Evolutionary conservation across 495 filamentous ascomycete genomes (phyloP), one percentile per base, ranked within the genome.

Genomic region (Trichoderma orchidacearum): DNA sequence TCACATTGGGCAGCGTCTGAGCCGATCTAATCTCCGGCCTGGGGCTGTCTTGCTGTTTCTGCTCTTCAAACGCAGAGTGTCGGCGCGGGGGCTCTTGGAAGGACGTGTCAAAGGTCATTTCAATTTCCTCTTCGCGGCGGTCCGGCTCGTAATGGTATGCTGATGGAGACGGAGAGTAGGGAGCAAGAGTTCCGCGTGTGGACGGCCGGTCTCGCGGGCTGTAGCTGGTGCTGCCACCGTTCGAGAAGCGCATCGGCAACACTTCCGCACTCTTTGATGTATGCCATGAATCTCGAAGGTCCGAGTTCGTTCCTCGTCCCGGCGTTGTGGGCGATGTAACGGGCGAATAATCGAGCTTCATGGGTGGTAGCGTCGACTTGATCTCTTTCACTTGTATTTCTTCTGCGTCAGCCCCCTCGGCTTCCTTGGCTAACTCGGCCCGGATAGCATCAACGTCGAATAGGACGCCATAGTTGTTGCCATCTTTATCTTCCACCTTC

Each of bases 381-480:
- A 96, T 73, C 69, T 98, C 86, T 64, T 80, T 84, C 57, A 95
- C 80, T 65, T 88, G 77, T 51, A 93, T 57, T 35, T 76, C 58
- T 15, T 55, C 51, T 1, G 13, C 54, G 28, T 58, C 52, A 17
- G 59, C 60, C 15, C 59, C 61, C 18, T 61, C 29, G 36, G 75
- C 75, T 59, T 93, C 85, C 30, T 80, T 85, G 25, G 88, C 87
- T 8, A 99, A 69, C 63, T 95, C 90, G 2, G 86, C 81, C 51
- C 87, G 80, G 60, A 99, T 96, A 5, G 93, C 93, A 63, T 99
- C 93, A 53, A 97, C 84, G 64, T 99, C 93, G 62, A 99, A 99
- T 9, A 99, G 74, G 1, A 96, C 87, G 52, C 73, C 72, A 53
- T 78, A 69, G 32, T 80, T 77, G 54, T 69, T 70, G 27, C 70